Evolutionary conservation across 306 rosid species (phyloP), one percentile per base, ranked within the genome.

Genomic region (Sicyos baderoa): DNA sequence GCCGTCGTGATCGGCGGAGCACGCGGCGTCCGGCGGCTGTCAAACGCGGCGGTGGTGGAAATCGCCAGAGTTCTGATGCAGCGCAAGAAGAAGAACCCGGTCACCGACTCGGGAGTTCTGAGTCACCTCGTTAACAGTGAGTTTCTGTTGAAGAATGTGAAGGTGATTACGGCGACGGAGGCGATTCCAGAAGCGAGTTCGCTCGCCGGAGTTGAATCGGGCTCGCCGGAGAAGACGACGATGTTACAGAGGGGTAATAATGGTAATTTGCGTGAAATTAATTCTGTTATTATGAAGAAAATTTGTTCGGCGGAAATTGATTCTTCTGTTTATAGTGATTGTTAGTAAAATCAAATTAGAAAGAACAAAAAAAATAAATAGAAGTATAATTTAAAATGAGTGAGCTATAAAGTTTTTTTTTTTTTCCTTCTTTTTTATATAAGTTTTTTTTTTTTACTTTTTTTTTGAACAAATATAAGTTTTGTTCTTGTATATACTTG

Each of bases 251-350:
- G 86, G 3, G 86, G 85, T 63, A 40, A 56, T 8, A 61, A 50
- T 71, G 23, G 32, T 50, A 87, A 82, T 72, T 45, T 44, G 9
- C 37, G 76, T 25, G 91, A 85, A 2, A 57, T 86, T 74, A 61
- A 64, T 75, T 74, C 82, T 12, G 75, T 88, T 47, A 54, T 89
- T 76, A 83, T 71, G 84, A 85, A 52, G 73, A 75, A 71, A 55
- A 71, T 89, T 13, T 93, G 98, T 85, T 78, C 80, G 4, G 82
- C 77, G 57, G 83, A 72, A 42, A 64, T 80, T 7, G 96, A 88
- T 85, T 88, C 94, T 80, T 85, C 89, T 85, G 88, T 82, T 16
- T 93, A 93, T 80, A 85, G 76, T 52, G 88, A 89, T 79, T 89
- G 98, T 78, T 82, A 80, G 77, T 45, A 67, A 67, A 71, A 60